Evolutionary conservation across 176 grass and related monocot species (phyloP).

Genomic region (Tillandsia leiboldiana): DNA sequence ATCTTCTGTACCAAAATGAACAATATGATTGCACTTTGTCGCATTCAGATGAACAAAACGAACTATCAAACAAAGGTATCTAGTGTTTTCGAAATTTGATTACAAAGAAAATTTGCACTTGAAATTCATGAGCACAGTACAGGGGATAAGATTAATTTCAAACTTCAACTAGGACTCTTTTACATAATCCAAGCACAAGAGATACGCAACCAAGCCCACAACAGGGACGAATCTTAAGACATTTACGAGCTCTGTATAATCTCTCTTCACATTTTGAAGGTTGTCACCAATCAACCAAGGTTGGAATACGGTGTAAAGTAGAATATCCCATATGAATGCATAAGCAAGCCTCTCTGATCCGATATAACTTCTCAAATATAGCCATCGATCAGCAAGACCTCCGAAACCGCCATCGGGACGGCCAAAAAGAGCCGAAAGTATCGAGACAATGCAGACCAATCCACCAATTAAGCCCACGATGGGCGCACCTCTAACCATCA

Average conservation of each 20-base stretch:
- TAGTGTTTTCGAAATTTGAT: conserved; percentile 6
- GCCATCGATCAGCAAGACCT: conserved; percentile 40
- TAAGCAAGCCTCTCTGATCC: conserved; percentile 61
- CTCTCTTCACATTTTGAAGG: conserved; percentile 48
- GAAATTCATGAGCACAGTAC: neutral
- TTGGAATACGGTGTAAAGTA: conserved; percentile 74
- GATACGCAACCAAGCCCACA: conserved; percentile 64
- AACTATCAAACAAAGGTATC: neutral
- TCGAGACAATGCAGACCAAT: conserved; percentile 39
- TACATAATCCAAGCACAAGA: conserved; percentile 39
- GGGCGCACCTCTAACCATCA: conserved; percentile 49
- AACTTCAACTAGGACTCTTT: conserved; percentile 5
- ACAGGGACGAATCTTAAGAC: conserved; percentile 55
- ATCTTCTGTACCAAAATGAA: neutral
- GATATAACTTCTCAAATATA: conserved; percentile 48
- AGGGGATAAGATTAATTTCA: neutral
- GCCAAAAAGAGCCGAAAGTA: conserved; percentile 51
- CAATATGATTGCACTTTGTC: neutral
- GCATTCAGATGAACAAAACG: neutral
- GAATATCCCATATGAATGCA: conserved; percentile 83
- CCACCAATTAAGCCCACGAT: conserved; percentile 45
- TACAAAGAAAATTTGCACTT: neutral
- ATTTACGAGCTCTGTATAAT: conserved; percentile 29
- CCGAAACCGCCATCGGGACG: conserved; percentile 46
- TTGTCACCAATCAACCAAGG: conserved; percentile 88